A percentile compares a stretch with the other conserved stretches of the same genome.
Evolutionary conservation across 2,329 filamentous ascomycete species (phyloP).

Genomic region (Sphaerulina vaccinii): DNA sequence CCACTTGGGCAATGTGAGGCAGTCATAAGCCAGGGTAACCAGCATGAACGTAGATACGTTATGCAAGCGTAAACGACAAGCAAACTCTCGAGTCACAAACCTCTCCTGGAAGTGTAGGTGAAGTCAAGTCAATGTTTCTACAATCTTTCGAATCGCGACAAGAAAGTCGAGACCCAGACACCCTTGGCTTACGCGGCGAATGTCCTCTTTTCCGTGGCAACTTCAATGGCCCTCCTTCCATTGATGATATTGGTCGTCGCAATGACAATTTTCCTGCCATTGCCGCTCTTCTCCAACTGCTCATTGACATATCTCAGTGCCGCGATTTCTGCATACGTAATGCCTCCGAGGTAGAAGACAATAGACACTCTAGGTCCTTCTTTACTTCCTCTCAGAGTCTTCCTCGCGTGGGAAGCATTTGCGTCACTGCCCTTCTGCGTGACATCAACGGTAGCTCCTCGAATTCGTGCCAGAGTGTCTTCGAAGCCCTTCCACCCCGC

Average conservation of each 20-base stretch:
- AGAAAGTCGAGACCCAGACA: too few species aligned
- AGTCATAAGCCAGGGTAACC: too few species aligned
- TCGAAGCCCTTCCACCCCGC: constrained; percentile 91
- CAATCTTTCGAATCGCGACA: too few species aligned
- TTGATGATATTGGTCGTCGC: constrained; percentile 90
- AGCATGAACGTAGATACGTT: too few species aligned
- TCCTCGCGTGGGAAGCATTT: constrained; percentile 74
- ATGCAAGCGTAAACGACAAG: too few species aligned
- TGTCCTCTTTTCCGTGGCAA: constrained; percentile 41
- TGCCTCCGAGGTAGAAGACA: constrained; percentile 96
- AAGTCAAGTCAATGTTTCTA: too few species aligned
- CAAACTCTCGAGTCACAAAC: too few species aligned
- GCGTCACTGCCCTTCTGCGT: constrained; percentile 91
- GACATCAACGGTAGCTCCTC: constrained; percentile 87
- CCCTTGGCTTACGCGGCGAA: constrained; percentile 22
- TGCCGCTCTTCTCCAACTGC: constrained; percentile 59
- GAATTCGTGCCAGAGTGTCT: constrained; percentile 81
- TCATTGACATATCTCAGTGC: constrained; percentile 86
- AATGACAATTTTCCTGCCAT: constrained; percentile 71
- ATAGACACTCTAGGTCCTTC: constrained; percentile 71
- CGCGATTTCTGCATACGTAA: constrained; percentile 94
- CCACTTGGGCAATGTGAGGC: too few species aligned
- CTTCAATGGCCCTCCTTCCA: constrained; percentile 84
- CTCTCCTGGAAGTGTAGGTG: too few species aligned
- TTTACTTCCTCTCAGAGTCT: constrained; percentile 72